Percentiles rank a stretch among this genome's conserved stretches.
Evolutionary conservation across 163 green algal genomes (phyloP).

Genomic region (Chlamydomonas reinhardtii): DNA sequence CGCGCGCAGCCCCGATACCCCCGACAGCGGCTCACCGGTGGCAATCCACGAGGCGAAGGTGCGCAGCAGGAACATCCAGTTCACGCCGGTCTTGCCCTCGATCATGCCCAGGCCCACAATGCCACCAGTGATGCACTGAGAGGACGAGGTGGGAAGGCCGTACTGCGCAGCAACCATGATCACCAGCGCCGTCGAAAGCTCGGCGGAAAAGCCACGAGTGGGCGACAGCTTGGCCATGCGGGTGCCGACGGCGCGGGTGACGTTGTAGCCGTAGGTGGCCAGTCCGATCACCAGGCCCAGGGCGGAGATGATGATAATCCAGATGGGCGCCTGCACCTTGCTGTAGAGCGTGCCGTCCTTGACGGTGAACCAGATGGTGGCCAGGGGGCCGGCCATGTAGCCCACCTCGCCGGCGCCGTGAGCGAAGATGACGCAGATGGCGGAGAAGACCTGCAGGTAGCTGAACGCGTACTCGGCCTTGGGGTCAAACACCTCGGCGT

Average conservation of each 20-base stretch:
- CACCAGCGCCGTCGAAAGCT: constrained; percentile 68
- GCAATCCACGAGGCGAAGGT: constrained; percentile 52
- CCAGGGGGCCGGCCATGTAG: constrained; percentile 75
- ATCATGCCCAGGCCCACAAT: constrained; percentile 62
- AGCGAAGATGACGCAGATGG: constrained; percentile 61
- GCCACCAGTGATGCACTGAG: constrained; percentile 67
- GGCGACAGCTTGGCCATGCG: constrained; percentile 72
- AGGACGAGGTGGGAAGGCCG: constrained; percentile 34
- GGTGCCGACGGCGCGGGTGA: constrained; percentile 70
- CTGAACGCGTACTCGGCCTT: constrained; percentile 70
- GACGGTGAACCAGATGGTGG: constrained; percentile 71
- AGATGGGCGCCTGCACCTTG: constrained; percentile 56
- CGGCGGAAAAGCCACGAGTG: constrained; percentile 71
- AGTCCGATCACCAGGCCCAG: constrained; percentile 76
- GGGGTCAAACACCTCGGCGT: constrained; percentile 71
- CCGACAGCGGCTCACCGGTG: background rate
- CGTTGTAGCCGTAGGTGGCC: constrained; percentile 65
- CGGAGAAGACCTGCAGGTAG: constrained; percentile 82
- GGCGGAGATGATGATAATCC: constrained; percentile 71
- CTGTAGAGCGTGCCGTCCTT: constrained; percentile 46
- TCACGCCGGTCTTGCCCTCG: constrained; percentile 67
- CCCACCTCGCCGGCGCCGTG: constrained; percentile 77
- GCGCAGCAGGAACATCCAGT: constrained; percentile 50
- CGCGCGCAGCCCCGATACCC: no score
- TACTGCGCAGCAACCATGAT: constrained; percentile 65